A percentile compares a stretch with the other conserved stretches of the same genome.
phyloP scores from a whole-genome alignment of 805 yeast genomes.

The Candida mattraensis region DNA sequence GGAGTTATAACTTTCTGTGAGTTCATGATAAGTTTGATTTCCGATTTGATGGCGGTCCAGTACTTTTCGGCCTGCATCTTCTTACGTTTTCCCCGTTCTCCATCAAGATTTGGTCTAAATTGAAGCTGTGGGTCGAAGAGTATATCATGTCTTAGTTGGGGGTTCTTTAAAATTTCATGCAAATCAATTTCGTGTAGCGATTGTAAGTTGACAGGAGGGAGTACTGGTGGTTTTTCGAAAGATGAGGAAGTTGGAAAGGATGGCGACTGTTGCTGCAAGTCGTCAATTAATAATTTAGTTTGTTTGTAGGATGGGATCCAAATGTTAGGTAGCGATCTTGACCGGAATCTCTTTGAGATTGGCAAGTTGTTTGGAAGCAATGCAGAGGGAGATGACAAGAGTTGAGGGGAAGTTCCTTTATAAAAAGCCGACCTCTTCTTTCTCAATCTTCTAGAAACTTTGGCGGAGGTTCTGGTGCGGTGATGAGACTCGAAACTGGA shows the following conservation, averaged over 20 bases:
- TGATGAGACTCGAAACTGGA: constrained; percentile 9
- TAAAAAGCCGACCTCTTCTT: constrained; percentile 17
- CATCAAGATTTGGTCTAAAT: constrained; percentile 87
- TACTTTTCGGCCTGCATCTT: constrained; percentile 73
- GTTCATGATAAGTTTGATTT: constrained; percentile 46
- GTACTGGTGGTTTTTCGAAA: constrained; percentile 16
- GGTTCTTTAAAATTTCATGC: constrained; percentile 85
- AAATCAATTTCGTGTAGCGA: constrained; percentile 83
- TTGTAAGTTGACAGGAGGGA: constrained; percentile 83
- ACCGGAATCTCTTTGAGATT: constrained; percentile 30
- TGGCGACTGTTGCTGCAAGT: constrained; percentile 17
- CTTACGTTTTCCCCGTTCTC: constrained; percentile 84
- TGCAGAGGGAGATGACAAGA: constrained; percentile 8
- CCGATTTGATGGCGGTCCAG: constrained; percentile 76
- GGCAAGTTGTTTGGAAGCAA: constrained; percentile 15
- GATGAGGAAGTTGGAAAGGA: constrained; percentile 4
- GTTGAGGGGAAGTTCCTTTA: constrained; percentile 11
- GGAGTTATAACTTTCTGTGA: constrained; percentile 15
- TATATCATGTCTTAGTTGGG: constrained; percentile 90
- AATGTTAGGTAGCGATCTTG: constrained; percentile 37
- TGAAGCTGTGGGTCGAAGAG: constrained; percentile 89
- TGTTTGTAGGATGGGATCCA: constrained; percentile 29
- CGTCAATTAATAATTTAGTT: constrained; percentile 18
- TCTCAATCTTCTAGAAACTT: constrained; percentile 14
- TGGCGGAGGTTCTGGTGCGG: constrained; percentile 17